phyloP scores from a whole-genome alignment of 495 filamentous ascomycete species.

The Aspergillus leporis region DNA sequence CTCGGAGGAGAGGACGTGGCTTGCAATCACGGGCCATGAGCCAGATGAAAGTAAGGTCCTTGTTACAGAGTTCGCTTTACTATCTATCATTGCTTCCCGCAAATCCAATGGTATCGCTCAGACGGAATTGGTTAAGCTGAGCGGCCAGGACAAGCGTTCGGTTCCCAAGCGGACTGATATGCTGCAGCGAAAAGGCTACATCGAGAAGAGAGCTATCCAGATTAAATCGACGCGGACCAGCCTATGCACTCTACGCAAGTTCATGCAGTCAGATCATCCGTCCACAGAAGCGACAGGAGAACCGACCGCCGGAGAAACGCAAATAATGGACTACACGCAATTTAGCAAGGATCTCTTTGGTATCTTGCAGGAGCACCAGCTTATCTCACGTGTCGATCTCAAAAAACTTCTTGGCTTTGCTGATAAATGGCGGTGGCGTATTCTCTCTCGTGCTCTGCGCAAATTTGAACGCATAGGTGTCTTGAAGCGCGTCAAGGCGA shows the following conservation, averaged over 20 bases:
- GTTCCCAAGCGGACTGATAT: conserved; percentile 78
- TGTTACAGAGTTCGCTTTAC: conserved; percentile 66
- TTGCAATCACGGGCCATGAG: conserved; percentile 76
- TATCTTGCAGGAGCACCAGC: conserved; percentile 44
- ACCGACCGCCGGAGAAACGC: background rate
- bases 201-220: conserved; percentile 73
- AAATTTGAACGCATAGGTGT: conserved; percentile 70
- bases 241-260: conserved; percentile 62
- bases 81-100: conserved; percentile 77
- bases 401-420: conserved; percentile 60
- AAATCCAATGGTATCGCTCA: conserved; percentile 74
- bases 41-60: conserved; percentile 69
- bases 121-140: conserved; percentile 69
- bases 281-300: conserved; percentile 7
- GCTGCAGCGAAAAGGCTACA: conserved; percentile 76
- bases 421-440: conserved; percentile 64
- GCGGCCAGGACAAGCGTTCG: conserved; percentile 87
- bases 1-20: conserved; percentile 69
- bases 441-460: conserved; percentile 65
- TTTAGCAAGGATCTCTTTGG: conserved; percentile 48
- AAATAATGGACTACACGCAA: conserved; percentile 43
- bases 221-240: conserved; percentile 67
- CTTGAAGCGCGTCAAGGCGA: conserved; percentile 66
- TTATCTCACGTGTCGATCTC: conserved; percentile 60
- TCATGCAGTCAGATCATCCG: conserved; percentile 35